Conservation (phyloP, 2,329 filamentous ascomycete genomes). For the Clonostachys chloroleuca region DNA sequence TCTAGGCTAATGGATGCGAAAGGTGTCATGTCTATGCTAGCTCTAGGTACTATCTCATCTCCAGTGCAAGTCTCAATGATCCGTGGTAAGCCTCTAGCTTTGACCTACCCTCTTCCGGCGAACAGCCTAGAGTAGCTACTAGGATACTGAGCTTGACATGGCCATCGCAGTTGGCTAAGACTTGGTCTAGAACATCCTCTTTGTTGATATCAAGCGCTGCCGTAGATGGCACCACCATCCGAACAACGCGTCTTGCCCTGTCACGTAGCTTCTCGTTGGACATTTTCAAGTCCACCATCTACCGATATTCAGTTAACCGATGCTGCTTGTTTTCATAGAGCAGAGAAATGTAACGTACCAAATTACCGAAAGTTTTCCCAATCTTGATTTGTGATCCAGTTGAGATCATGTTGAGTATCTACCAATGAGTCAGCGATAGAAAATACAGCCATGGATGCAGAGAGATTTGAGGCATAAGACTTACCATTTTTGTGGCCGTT, state of each 20-base stretch:
- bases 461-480: not conserved
- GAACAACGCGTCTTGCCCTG: conserved; percentile 13
- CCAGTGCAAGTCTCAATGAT: not conserved
- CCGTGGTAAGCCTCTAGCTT: not conserved
- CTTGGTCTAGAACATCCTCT: conserved; percentile 7
- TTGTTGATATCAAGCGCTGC: conserved; percentile 7
- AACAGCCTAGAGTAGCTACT: conserved; percentile 1
- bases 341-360: conserved; percentile 1
- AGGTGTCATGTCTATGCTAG: too few species aligned
- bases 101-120: not conserved
- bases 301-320: too few species aligned
- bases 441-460: not conserved
- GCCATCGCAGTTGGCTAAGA: conserved; percentile 4
- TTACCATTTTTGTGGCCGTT: conserved; percentile 35
- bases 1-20: too few species aligned
- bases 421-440: not conserved
- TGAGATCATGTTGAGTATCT: conserved; percentile 8
- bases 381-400: conserved; percentile 6
- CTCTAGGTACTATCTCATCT: not conserved
- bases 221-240: conserved; percentile 5
- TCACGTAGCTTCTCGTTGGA: conserved; percentile 27
- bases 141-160: conserved; percentile 6
- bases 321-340: too few species aligned
- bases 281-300: conserved; percentile 17
- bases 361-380: conserved; percentile 8